Percentiles rank a stretch among this genome's conserved stretches.
Conservation (phyloP, 2,329 filamentous ascomycete species). For the Fusarium subtropicale region DNA sequence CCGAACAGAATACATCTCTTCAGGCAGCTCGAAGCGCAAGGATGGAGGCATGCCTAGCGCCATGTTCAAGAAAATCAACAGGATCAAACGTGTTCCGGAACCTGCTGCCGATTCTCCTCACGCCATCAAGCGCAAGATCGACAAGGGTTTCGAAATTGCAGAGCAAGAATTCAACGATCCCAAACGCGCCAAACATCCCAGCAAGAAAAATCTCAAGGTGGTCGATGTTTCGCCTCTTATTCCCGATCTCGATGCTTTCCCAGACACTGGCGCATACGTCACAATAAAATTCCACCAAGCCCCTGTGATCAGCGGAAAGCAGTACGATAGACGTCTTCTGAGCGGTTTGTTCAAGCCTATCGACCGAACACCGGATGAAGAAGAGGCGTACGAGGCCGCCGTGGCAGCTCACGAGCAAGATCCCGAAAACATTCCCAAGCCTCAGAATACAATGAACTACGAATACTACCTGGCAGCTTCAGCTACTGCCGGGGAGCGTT, state of each 20-base stretch:
- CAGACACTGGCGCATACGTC: slow-evolving; percentile 76
- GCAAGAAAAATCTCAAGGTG: slow-evolving; percentile 67
- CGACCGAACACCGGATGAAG: slow-evolving; percentile 65
- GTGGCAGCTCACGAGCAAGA: slow-evolving; percentile 67
- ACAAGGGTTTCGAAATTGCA: slow-evolving; percentile 69
- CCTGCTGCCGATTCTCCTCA: slow-evolving; percentile 71
- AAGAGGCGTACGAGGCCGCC: slow-evolving; percentile 62
- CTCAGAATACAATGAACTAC: slow-evolving; percentile 71
- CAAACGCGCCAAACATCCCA: slow-evolving; percentile 67
- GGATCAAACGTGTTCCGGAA: slow-evolving; percentile 63
- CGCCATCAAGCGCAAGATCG: slow-evolving; percentile 76
- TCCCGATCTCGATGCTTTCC: slow-evolving; percentile 75
- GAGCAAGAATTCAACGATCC: slow-evolving; percentile 66
- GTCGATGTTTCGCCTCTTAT: slow-evolving; percentile 71
- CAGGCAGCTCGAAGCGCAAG: slow-evolving; percentile 63
- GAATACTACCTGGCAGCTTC: slow-evolving; percentile 72
- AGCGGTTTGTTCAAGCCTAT: slow-evolving; percentile 71
- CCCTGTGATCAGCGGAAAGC: slow-evolving; percentile 63
- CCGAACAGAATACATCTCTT: slow-evolving; percentile 93
- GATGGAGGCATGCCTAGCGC: slow-evolving; percentile 59
- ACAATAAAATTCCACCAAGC: slow-evolving; percentile 76
- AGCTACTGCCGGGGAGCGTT: slow-evolving; percentile 60
- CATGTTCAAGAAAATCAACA: slow-evolving; percentile 51
- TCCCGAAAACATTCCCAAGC: slow-evolving; percentile 66
- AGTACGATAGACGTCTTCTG: slow-evolving; percentile 71